phyloP scores from a whole-genome alignment of 148 eudicot species.

The Vaccinium myrtillus region DNA sequence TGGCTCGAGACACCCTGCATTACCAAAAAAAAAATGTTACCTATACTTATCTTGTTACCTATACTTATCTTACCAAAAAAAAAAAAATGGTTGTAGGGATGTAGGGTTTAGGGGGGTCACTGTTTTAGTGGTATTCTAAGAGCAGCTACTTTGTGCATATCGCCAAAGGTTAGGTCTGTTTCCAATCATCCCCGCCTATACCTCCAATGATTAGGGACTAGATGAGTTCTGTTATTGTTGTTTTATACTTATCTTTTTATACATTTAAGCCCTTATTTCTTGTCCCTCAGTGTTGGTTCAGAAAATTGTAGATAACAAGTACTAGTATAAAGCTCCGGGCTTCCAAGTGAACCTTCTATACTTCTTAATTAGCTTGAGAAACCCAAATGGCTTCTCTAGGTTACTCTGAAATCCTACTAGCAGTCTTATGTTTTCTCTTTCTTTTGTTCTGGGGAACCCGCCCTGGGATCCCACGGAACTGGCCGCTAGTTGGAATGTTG shows the following conservation, averaged over 20 bases:
- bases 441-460: slow-evolving; percentile 13
- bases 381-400: slow-evolving; percentile 24
- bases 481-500: slow-evolving; percentile 61
- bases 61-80: too few relatives aligned
- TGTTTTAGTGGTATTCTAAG: too few relatives aligned
- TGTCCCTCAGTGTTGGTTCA: neutral
- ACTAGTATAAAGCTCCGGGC: neutral
- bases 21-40: too few relatives aligned
- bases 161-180: too few relatives aligned
- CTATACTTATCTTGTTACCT: too few relatives aligned
- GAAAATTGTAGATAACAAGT: neutral
- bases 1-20: too few relatives aligned
- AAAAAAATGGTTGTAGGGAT: too few relatives aligned
- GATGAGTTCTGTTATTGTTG: too few relatives aligned
- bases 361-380: neutral
- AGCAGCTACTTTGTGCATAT: too few relatives aligned
- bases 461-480: slow-evolving; percentile 27
- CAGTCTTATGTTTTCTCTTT: slow-evolving; percentile 14
- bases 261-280: neutral
- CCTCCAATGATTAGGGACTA: too few relatives aligned
- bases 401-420: slow-evolving; percentile 23
- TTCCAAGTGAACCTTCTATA: neutral
- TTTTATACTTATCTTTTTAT: neutral
- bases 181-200: too few relatives aligned
- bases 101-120: too few relatives aligned